Conservation (phyloP, 768 basidiomycete species). For the Leccinum fibrillosum region DNA sequence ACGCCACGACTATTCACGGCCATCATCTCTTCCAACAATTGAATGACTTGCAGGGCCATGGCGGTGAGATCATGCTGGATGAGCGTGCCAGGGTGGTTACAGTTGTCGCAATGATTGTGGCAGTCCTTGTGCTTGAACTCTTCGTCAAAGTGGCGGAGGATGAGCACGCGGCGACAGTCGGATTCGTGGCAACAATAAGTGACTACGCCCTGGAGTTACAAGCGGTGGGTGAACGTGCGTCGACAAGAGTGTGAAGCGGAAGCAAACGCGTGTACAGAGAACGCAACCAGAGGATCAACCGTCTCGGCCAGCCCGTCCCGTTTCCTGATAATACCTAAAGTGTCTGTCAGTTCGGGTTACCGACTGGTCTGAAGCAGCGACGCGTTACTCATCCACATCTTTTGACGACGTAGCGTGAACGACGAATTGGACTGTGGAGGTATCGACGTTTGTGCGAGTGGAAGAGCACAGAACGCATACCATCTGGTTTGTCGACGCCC, state of each 20-base stretch:
- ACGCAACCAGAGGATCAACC: conserved; percentile 80
- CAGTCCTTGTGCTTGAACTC: conserved; percentile 68
- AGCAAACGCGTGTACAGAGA: conserved; percentile 59
- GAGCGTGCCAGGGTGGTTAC: conserved; percentile 47
- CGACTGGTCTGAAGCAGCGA: background rate
- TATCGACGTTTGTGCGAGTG: conserved; percentile 1
- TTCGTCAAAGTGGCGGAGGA: conserved; percentile 90
- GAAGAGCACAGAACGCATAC: conserved; percentile 33
- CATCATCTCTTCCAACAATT: conserved; percentile 49
- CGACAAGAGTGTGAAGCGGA: background rate
- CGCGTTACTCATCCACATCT: conserved; percentile 73
- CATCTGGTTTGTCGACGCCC: conserved; percentile 89
- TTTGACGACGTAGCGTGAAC: conserved; percentile 84
- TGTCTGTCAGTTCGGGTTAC: conserved; percentile 1
- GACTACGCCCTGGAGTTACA: conserved; percentile 58
- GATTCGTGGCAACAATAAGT: conserved; percentile 76
- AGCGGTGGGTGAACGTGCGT: background rate
- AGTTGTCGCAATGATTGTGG: conserved; percentile 78
- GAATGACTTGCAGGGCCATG: conserved; percentile 51
- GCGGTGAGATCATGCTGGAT: conserved; percentile 58
- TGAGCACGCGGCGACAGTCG: conserved; percentile 82
- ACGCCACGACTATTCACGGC: conserved; percentile 38
- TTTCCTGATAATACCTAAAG: conserved; percentile 87
- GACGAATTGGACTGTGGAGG: conserved; percentile 77
- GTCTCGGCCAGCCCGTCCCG: conserved; percentile 96